Conservation (phyloP, 441 rosid genomes). For the Gossypium lobatum region DNA sequence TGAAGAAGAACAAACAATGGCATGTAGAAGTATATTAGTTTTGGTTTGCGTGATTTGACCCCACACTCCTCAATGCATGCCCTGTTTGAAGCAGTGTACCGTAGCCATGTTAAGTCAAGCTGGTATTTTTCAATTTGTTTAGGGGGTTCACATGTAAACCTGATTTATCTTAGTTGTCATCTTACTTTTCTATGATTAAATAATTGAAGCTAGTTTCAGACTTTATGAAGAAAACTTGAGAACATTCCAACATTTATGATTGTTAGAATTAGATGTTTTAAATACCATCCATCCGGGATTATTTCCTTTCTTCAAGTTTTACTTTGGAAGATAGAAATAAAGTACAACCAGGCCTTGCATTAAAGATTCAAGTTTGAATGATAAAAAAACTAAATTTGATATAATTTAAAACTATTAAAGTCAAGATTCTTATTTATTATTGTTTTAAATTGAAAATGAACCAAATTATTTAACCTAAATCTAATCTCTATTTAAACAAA, state of each 20-base stretch:
- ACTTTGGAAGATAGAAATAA: neutral
- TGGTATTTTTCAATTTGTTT: neutral
- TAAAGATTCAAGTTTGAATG: too few relatives aligned
- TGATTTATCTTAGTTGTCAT: constrained; percentile 13
- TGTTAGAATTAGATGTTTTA: neutral
- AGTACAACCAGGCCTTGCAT: neutral
- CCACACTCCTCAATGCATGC: neutral
- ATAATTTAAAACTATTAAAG: too few relatives aligned
- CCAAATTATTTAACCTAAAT: too few relatives aligned
- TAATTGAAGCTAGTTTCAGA: constrained; percentile 15
- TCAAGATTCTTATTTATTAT: too few relatives aligned
- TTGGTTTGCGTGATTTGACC: neutral
- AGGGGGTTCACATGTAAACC: constrained; percentile 11
- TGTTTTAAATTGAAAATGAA: too few relatives aligned
- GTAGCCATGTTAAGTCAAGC: neutral
- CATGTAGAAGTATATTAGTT: constrained; percentile 88
- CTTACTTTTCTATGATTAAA: constrained; percentile 22
- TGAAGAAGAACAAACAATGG: constrained; percentile 97
- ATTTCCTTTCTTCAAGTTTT: neutral
- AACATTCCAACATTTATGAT: constrained; percentile 5
- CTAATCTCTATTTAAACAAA: too few relatives aligned
- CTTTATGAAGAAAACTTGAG: constrained; percentile 12
- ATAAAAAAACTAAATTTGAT: too few relatives aligned
- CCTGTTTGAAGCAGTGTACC: neutral
- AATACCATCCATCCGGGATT: neutral